Evolutionary conservation across 1,284 basidiomycete genomes (phyloP).

Genomic region (Phylloboletellus chloephorus): DNA sequence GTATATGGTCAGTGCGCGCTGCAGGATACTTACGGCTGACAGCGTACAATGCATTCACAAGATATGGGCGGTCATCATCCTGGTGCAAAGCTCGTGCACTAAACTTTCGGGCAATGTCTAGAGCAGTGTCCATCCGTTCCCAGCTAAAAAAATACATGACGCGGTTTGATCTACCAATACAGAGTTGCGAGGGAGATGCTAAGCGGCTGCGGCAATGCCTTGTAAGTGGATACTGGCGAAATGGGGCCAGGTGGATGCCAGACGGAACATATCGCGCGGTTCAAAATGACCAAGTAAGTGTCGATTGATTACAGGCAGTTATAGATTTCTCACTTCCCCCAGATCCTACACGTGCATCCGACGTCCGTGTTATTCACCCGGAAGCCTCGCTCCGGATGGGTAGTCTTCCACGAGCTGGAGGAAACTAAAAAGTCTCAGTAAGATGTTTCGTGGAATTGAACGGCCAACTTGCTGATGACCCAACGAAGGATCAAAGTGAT

Average conservation of each 20-base stretch:
- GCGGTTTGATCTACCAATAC: slow-evolving; percentile 72
- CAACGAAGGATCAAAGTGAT: slow-evolving; percentile 45
- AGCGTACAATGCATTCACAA: slow-evolving; percentile 91
- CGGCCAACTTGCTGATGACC: slow-evolving; percentile 8
- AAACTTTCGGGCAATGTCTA: slow-evolving; percentile 87
- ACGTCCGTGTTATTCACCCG: slow-evolving; percentile 93
- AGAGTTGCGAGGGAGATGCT: slow-evolving; percentile 83
- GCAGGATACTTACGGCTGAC: slow-evolving; percentile 10
- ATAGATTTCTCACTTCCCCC: slow-evolving; percentile 7
- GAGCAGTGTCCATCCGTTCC: slow-evolving; percentile 86
- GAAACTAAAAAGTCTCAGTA: slow-evolving; percentile 91
- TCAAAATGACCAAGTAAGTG: slow-evolving; percentile 70
- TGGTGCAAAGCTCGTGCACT: slow-evolving; percentile 94
- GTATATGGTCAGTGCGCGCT: slow-evolving; percentile 9
- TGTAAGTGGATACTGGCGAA: slow-evolving; percentile 90
- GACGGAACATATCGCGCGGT: slow-evolving; percentile 89
- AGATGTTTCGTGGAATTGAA: slow-evolving; percentile 24
- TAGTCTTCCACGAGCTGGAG: slow-evolving; percentile 92
- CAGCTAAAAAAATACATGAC: slow-evolving; percentile 93
- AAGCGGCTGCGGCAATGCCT: slow-evolving; percentile 78
- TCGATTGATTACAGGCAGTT: neutral
- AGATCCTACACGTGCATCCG: slow-evolving; percentile 88
- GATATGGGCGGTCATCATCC: slow-evolving; percentile 73
- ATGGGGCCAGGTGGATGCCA: slow-evolving; percentile 83
- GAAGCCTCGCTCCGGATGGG: slow-evolving; percentile 86